These are phyloP conservation scores for Diaporthe sp. DNA, from an alignment of 2,329 filamentous ascomycete genomes.

Conservation along the genomic window DNA sequence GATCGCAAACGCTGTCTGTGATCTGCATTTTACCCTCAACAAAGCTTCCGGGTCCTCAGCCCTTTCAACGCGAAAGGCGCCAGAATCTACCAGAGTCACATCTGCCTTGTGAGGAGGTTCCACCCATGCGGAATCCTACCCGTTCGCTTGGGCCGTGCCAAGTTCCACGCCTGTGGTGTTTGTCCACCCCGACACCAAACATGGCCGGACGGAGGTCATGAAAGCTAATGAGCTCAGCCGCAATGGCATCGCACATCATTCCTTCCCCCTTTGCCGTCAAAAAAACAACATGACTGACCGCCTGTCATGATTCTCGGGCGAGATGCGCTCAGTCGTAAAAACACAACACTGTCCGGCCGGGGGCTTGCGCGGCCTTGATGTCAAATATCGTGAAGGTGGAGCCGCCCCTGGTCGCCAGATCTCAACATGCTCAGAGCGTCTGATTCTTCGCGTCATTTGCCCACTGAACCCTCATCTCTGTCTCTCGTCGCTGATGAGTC, in stretches of 20 bases:
- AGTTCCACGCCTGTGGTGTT: neutral
- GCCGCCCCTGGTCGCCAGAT: conserved; percentile 35
- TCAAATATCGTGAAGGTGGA: conserved; percentile 37
- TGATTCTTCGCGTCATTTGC: conserved; percentile 6
- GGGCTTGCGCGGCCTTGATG: conserved; percentile 36
- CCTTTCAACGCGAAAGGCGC: conserved; percentile 11
- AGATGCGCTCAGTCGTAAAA: neutral
- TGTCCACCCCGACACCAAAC: neutral
- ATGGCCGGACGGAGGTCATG: neutral
- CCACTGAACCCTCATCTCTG: conserved; percentile 14
- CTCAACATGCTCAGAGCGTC: conserved; percentile 36
- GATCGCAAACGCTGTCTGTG: conserved; percentile 19
- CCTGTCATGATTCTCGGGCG: neutral
- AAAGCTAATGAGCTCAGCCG: conserved; percentile 24
- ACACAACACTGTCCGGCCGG: neutral
- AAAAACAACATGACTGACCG: neutral
- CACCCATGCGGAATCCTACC: conserved; percentile 18
- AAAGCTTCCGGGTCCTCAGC: neutral
- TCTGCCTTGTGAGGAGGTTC: conserved; percentile 10
- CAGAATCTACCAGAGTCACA: neutral
- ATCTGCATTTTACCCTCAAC: conserved; percentile 18
- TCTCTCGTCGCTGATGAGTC: conserved; percentile 18
- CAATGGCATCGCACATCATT: conserved; percentile 6
- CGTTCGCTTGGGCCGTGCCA: neutral
- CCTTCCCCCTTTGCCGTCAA: neutral